phyloP scores from a whole-genome alignment of 2,329 filamentous ascomycete genomes.

The Didymella pinodella region DNA sequence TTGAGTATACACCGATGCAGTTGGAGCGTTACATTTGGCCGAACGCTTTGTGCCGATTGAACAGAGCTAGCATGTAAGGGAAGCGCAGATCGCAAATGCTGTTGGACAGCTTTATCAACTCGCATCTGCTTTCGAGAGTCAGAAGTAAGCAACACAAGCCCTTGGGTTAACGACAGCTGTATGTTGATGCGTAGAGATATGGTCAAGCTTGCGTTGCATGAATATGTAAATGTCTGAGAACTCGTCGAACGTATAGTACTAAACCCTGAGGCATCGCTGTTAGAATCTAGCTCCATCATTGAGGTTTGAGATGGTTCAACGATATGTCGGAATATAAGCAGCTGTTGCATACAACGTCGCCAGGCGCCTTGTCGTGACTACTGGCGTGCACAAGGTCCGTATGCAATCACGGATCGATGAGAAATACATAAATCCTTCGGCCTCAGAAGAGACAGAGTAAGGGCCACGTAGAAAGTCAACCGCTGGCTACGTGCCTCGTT shows the following conservation, averaged over 20 bases:
- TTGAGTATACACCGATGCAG: neutral
- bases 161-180: neutral
- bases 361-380: constrained; percentile 1
- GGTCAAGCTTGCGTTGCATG: neutral
- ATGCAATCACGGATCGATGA: constrained; percentile 11
- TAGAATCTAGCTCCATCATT: neutral
- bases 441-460: constrained; percentile 1
- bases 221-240: neutral
- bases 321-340: neutral
- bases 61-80: neutral
- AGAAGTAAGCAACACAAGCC: neutral
- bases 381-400: neutral
- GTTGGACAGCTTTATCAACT: neutral
- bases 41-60: neutral
- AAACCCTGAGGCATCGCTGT: neutral
- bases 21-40: neutral
- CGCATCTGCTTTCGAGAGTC: neutral
- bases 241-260: neutral
- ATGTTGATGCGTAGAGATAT: neutral
- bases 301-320: neutral
- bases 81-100: neutral
- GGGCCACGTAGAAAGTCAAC: constrained; percentile 16
- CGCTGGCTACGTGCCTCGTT: constrained; percentile 13
- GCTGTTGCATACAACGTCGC: neutral
- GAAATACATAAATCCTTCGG: constrained; percentile 8